phyloP scores from a whole-genome alignment of 2,329 filamentous ascomycete species.

The Didymella pinodella region DNA sequence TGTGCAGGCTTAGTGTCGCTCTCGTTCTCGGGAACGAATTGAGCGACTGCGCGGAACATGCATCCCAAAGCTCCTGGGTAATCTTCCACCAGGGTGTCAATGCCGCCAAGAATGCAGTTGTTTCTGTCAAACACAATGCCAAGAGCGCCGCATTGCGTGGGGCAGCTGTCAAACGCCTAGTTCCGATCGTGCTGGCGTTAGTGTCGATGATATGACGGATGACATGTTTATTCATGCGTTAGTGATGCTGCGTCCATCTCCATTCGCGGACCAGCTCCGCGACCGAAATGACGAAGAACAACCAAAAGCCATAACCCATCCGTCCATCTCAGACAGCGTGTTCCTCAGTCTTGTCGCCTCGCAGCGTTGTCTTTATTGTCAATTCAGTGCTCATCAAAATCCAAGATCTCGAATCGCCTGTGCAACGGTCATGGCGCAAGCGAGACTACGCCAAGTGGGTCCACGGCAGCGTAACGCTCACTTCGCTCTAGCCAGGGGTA shows the following conservation, averaged over 20 bases:
- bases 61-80: slow-evolving; percentile 24
- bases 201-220: slow-evolving; percentile 8
- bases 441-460: slow-evolving; percentile 17
- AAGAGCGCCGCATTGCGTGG: slow-evolving; percentile 21
- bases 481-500: slow-evolving; percentile 20
- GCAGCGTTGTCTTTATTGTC: slow-evolving; percentile 2
- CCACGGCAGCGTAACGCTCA: slow-evolving; percentile 11
- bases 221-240: slow-evolving; percentile 12
- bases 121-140: slow-evolving; percentile 27
- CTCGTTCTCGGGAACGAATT: slow-evolving; percentile 15
- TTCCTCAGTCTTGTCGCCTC: slow-evolving; percentile 1
- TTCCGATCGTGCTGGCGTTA: slow-evolving; percentile 5
- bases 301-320: too few species aligned
- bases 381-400: slow-evolving; percentile 1
- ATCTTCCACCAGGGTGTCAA: slow-evolving; percentile 21
- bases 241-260: slow-evolving; percentile 1
- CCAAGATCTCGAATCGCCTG: slow-evolving; percentile 17
- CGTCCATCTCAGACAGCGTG: neutral
- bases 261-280: neutral
- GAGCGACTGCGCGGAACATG: slow-evolving; percentile 34
- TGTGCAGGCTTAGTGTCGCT: slow-evolving; percentile 20
- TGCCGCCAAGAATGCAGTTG: slow-evolving; percentile 36
- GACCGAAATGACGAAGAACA: neutral
- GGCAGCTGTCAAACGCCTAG: slow-evolving; percentile 27
- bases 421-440: slow-evolving; percentile 23